Percentiles rank a stretch among this genome's conserved stretches.
phyloP scores from a whole-genome alignment of 139 green algal genomes.

The Yamagishiella unicocca region DNA sequence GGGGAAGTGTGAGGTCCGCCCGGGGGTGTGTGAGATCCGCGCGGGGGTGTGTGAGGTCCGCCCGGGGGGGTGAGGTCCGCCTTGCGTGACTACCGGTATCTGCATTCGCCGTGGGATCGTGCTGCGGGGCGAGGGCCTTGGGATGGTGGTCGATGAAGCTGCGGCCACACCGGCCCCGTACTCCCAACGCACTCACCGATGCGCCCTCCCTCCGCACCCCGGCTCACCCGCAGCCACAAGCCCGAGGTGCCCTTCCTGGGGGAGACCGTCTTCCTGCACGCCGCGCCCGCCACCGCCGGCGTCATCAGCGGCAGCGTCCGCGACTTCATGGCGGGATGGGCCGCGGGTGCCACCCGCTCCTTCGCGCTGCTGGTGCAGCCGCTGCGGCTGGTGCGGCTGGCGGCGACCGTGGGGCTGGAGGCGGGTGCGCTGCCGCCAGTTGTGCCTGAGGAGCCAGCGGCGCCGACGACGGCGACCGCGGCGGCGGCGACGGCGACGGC shows the following conservation, averaged over 20 bases:
- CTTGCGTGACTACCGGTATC: too few species aligned
- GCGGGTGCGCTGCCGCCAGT: not conserved
- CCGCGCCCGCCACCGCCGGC: constrained; percentile 30
- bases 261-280: constrained; percentile 64
- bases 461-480: too few species aligned
- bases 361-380: constrained; percentile 60
- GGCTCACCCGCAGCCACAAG: constrained; percentile 23
- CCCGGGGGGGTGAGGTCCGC: too few species aligned
- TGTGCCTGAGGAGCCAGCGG: not conserved
- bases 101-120: too few species aligned
- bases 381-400: constrained; percentile 47
- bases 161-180: too few species aligned
- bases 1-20: too few species aligned
- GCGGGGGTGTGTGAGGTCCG: too few species aligned
- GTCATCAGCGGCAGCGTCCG: constrained; percentile 20
- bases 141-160: too few species aligned
- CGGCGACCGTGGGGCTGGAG: not conserved
- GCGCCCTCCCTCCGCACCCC: not conserved
- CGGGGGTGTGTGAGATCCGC: too few species aligned
- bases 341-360: constrained; percentile 39
- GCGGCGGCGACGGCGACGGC: not conserved
- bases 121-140: too few species aligned
- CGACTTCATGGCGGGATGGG: constrained; percentile 56
- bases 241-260: constrained; percentile 60
- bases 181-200: too few species aligned